Conservation (phyloP, 441 rosid species). For the Melastoma candidum region DNA sequence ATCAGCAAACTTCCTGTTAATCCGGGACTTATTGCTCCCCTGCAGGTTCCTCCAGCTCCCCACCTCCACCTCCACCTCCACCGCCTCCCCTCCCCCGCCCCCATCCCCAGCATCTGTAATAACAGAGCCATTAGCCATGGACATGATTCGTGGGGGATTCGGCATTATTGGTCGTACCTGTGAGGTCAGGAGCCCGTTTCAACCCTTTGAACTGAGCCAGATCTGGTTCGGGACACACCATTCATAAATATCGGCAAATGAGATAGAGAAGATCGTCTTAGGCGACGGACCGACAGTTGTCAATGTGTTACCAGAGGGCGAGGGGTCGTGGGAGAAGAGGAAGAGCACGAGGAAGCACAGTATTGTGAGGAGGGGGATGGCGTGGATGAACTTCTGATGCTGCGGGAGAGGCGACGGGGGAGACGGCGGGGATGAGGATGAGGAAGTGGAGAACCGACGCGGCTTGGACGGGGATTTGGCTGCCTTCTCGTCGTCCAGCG, state of each 20-base stretch:
- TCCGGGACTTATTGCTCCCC: too few species aligned
- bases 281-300: too few species aligned
- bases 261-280: too few species aligned
- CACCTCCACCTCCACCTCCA: too few species aligned
- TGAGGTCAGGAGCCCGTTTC: conserved; percentile 17
- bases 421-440: conserved; percentile 12
- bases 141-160: too few species aligned
- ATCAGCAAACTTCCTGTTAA: too few species aligned
- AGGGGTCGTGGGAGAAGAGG: conserved; percentile 67
- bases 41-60: too few species aligned
- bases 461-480: conserved; percentile 35
- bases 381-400: conserved; percentile 58
- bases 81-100: too few species aligned
- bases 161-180: too few species aligned
- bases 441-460: conserved; percentile 25
- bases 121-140: too few species aligned
- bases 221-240: conserved; percentile 29
- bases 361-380: conserved; percentile 70
- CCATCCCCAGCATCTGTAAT: too few species aligned
- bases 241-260: too few species aligned
- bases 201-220: conserved; percentile 67
- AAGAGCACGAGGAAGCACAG: conserved; percentile 71
- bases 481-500: conserved; percentile 15
- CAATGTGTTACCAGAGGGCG: conserved; percentile 49
- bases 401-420: conserved; percentile 23